Conservation (phyloP, 2,329 filamentous ascomycete species). For the Penicillium sp. region DNA sequence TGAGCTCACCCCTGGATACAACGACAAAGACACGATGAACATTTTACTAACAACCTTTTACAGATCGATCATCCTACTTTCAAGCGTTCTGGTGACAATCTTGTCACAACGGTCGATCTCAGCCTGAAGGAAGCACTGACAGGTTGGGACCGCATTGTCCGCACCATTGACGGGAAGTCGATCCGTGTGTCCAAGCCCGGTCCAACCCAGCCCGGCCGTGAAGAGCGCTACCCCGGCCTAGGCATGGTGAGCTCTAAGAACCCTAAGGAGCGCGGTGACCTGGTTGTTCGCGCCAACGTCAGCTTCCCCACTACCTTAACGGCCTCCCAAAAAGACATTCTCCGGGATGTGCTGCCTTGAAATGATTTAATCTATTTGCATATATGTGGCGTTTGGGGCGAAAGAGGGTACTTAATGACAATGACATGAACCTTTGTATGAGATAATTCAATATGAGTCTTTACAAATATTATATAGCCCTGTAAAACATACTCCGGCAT, state of each 20-base stretch:
- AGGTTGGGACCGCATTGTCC: conserved; percentile 87
- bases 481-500: too few relatives aligned
- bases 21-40: background rate
- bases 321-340: conserved; percentile 70
- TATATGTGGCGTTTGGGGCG: conserved; percentile 29
- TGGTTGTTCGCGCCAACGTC: conserved; percentile 87
- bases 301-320: conserved; percentile 83
- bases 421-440: conserved; percentile 1
- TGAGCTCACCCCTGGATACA: conserved; percentile 33
- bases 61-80: conserved; percentile 86
- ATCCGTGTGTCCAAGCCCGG: conserved; percentile 75
- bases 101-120: conserved; percentile 74
- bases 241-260: conserved; percentile 97
- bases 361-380: conserved; percentile 16
- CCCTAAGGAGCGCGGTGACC: conserved; percentile 77
- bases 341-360: conserved; percentile 71
- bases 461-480: background rate
- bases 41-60: conserved; percentile 43
- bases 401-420: conserved; percentile 19
- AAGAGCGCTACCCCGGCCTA: conserved; percentile 76
- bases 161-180: conserved; percentile 88
- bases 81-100: conserved; percentile 82
- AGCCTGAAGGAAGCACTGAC: conserved; percentile 91
- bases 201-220: conserved; percentile 79
- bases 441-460: background rate